Evolutionary conservation across 495 filamentous ascomycete species (phyloP), one percentile per base, ranked within the genome.

Genomic region (Aspergillus heteromorphus): DNA sequence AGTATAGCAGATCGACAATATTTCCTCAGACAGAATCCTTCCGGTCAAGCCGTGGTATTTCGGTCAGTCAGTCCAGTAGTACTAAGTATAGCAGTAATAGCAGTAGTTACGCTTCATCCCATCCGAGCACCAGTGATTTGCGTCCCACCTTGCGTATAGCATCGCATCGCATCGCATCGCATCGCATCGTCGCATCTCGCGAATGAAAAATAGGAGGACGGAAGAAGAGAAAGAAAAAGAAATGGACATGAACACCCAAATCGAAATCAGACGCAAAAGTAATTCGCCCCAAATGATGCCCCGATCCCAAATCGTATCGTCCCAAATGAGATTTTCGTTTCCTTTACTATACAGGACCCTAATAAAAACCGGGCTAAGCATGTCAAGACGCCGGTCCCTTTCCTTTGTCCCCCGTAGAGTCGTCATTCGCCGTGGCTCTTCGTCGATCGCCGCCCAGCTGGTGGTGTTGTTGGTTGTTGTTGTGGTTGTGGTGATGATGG

Each of bases 331-430:
- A 70, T 65, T 66, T 68, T 64, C 55, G 48, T 63, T 66, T 61
- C 66, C 59, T 73, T 70, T 77, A 75, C 69, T 75, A 64, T 77
- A 77, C 73, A 77, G 65, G 69, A 68, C 67, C 66, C 48, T 65
- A 63, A 64, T n/a, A n/a, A n/a, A n/a, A n/a, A 54, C 63, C 65
- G 64, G 65, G 62, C 48, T 49, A 57, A 61, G 53, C 57, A 56
- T 30, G 48, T 70, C 62, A 74, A 60, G 65, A 68, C 51, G 59
- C 59, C 55, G 59, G 48, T 34, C 58, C 69, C 60, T 77, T 79
- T 53, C 61, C 66, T 61, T 78, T 78, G 48, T 80, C 75, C 17
- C 60, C 66, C 47, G 50, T 57, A 52, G 71, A 68, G 40, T 81
- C 78, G 27, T 80, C 78, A 45, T 67, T 72, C 48, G 65, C 65